Evolutionary conservation across 2,329 filamentous ascomycete genomes (phyloP), one percentile per base, ranked within the genome.

Genomic region (Didymella sp.): DNA sequence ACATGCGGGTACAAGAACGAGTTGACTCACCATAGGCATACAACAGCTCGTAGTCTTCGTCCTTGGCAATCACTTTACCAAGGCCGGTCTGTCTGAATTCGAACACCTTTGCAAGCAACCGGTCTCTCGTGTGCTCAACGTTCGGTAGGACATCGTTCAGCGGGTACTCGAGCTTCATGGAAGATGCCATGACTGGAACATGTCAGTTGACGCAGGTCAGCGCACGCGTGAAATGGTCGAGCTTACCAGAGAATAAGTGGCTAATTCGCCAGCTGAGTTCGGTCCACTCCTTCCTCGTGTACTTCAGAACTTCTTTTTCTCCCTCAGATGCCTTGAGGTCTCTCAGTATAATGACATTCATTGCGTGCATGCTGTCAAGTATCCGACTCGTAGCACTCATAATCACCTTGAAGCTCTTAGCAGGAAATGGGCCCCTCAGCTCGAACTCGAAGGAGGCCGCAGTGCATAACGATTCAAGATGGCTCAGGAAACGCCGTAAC

Each of bases 131-230:
- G 72, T 90, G 86, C 46, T 90, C 87, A 28, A 96, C 90, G 59
- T 88, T 92, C 0, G 95, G 95, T 38, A 98, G 82, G 12, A 90
- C 91, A 71, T 97, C 92, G 31, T 90, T 94, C 56, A 99, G 82
- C 0, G 95, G 93, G 68, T 96, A 98, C 77, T 96, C 93, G 8
- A 98, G 84, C 82, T 96, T 96, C 79, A 98, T 87, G 13, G 91
- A 96, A 38, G 90, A 95, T 1, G 95, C 95, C 61, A 99, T 85
- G 6, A 98, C 95, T 74, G 47, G 15, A 6, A 24, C 13, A 33
- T 3, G 37, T 71, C 44, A 74, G 69, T 31, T 11, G 0, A 9
- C 27, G n/a, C n/a, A 13, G 12, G 2, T 8, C 49, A 33, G 22
- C 31, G 30, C n/a, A 2, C 25, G 17, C 21, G 19, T n/a, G 12